phyloP scores from a whole-genome alignment of 768 basidiomycete species.

The Boletellus emodensis region DNA sequence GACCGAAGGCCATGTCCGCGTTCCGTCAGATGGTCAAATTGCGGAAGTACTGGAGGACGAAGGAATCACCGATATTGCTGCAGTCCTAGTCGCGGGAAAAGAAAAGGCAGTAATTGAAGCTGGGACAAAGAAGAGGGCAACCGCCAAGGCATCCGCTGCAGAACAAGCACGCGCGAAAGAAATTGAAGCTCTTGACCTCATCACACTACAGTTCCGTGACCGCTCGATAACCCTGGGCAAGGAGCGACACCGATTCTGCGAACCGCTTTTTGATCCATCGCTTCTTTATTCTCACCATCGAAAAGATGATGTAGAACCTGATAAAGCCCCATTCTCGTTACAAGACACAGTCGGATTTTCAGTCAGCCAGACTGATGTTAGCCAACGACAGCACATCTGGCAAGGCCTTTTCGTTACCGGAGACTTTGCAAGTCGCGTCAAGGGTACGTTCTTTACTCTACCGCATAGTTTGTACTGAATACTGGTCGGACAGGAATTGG shows the following conservation, averaged over 20 bases:
- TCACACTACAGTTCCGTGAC: constrained; percentile 69
- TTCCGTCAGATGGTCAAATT: constrained; percentile 72
- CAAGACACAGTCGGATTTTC: constrained; percentile 67
- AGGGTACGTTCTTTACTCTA: constrained; percentile 44
- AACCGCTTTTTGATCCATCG: constrained; percentile 78
- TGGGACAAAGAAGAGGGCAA: constrained; percentile 74
- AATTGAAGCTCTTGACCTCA: constrained; percentile 80
- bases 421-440: constrained; percentile 64
- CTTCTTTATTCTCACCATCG: constrained; percentile 42
- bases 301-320: constrained; percentile 22
- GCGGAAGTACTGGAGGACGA: constrained; percentile 66
- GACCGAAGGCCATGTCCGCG: constrained; percentile 62
- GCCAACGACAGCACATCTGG: constrained; percentile 70
- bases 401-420: constrained; percentile 80
- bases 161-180: constrained; percentile 79
- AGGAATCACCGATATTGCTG: constrained; percentile 86
- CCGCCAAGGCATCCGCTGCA: constrained; percentile 67
- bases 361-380: constrained; percentile 57
- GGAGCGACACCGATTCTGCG: constrained; percentile 87
- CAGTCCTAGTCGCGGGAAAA: constrained; percentile 85
- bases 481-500: constrained; percentile 47
- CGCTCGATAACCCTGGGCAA: constrained; percentile 74
- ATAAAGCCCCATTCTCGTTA: constrained; percentile 39
- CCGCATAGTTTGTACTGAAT: not conserved
- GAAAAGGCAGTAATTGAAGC: constrained; percentile 86